Percentiles rank a stretch among this genome's conserved stretches.
phyloP scores from a whole-genome alignment of 148 eudicot species.

The Rhododendron mucronatum region DNA sequence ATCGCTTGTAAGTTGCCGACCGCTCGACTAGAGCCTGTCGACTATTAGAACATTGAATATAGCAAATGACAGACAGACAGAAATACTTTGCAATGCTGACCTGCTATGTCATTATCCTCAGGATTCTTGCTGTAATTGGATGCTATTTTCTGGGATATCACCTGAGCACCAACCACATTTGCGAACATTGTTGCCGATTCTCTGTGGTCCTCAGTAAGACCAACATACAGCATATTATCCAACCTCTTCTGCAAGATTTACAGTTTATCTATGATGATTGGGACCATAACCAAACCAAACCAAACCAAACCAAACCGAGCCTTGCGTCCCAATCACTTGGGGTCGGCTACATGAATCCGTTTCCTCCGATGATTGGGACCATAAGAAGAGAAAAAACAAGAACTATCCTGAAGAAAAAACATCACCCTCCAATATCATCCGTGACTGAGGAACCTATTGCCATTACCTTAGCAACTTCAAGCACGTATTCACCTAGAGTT shows the following conservation, averaged over 20 bases:
- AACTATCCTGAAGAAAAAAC: neutral
- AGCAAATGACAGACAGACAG: neutral
- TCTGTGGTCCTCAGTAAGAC: conserved; percentile 87
- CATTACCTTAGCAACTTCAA: conserved; percentile 87
- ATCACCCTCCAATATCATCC: neutral
- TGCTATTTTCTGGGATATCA: conserved; percentile 61
- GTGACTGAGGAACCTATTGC: neutral
- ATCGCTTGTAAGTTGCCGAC: too few relatives aligned
- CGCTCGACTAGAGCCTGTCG: too few relatives aligned
- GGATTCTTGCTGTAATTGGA: conserved; percentile 33
- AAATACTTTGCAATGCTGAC: conserved; percentile 30
- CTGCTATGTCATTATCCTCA: conserved; percentile 33
- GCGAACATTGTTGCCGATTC: conserved; percentile 86
- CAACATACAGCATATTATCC: conserved; percentile 90
- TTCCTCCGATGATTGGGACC: conserved; percentile 7
- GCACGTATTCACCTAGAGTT: conserved; percentile 69
- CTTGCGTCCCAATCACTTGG: too few relatives aligned
- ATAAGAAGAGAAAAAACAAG: conserved; percentile 2
- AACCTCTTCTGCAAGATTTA: conserved; percentile 76
- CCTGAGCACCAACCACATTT: conserved; percentile 83
- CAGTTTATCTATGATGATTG: conserved; percentile 18
- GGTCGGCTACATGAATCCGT: too few relatives aligned
- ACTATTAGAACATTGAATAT: neutral
- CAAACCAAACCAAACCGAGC: too few relatives aligned
- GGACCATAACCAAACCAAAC: neutral